Percentiles rank a stretch among this genome's conserved stretches.
Evolutionary conservation across 108 stramenopile genomes (phyloP).

Genomic region (Phaeodactylum tricornutum): DNA sequence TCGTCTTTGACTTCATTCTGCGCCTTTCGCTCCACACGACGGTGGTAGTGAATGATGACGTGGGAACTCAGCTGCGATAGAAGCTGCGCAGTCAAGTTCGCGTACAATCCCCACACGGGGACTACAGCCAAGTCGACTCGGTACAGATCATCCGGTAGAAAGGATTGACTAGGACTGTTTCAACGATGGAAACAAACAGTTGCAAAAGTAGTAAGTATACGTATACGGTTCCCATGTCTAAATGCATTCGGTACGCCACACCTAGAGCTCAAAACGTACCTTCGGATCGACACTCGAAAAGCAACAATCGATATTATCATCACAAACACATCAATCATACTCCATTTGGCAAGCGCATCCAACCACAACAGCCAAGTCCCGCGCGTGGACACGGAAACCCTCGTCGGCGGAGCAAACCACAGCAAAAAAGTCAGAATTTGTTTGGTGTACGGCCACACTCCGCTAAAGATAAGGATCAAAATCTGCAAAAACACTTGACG

Average conservation of each 20-base stretch:
- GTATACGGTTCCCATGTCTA: too few relatives aligned
- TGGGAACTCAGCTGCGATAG: conserved; percentile 69
- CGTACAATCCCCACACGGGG: conserved; percentile 76
- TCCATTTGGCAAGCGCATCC: conserved; percentile 66
- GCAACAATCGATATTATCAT: conserved; percentile 53
- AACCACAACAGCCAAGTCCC: conserved; percentile 61
- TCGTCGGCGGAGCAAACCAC: conserved; percentile 58
- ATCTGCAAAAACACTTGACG: too few relatives aligned
- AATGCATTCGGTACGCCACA: too few relatives aligned
- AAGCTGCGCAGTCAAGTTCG: conserved; percentile 73
- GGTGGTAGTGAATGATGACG: conserved; percentile 74
- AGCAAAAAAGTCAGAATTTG: conserved; percentile 42
- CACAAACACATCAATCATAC: conserved; percentile 66
- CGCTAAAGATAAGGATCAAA: conserved; percentile 59
- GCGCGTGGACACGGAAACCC: conserved; percentile 30
- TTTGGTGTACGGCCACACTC: conserved; percentile 82
- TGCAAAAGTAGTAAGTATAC: too few relatives aligned
- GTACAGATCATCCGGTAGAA: conserved; percentile 59
- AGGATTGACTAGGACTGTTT: conserved; percentile 49
- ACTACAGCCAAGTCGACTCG: conserved; percentile 56
- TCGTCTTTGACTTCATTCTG: not conserved
- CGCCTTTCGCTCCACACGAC: conserved; percentile 14
- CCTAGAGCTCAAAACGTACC: too few relatives aligned
- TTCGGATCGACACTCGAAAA: conserved; percentile 56
- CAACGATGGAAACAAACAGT: too few relatives aligned